Percentiles rank a stretch among this genome's conserved stretches.
These are phyloP conservation scores for Fragaria nilgerrensis DNA, from an alignment of 306 rosid species.

Conservation along the genomic window DNA sequence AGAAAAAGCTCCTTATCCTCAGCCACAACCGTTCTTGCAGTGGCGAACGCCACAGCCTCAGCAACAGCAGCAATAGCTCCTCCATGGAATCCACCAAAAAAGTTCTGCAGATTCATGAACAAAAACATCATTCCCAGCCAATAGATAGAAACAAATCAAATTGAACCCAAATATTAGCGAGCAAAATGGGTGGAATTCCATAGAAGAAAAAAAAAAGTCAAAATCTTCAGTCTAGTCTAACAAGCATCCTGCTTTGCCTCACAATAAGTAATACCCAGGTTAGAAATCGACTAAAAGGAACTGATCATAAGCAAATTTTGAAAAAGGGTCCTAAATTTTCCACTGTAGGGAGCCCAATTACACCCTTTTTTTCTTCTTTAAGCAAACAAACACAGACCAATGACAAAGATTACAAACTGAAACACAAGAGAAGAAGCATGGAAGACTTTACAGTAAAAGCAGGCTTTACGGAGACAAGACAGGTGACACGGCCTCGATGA, in stretches of 20 bases:
- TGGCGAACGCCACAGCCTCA: slow-evolving; percentile 40
- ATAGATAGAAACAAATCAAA: not conserved
- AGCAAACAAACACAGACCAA: slow-evolving; percentile 9
- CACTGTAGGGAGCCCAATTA: not conserved
- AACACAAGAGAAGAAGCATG: not conserved
- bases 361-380: not conserved
- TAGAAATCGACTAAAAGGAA: not conserved
- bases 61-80: slow-evolving; percentile 49
- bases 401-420: not conserved
- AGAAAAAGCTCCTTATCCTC: slow-evolving; percentile 42
- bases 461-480: slow-evolving; percentile 38
- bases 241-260: no score
- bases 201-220: no score
- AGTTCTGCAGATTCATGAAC: slow-evolving; percentile 36
- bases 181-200: no score
- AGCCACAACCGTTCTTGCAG: slow-evolving; percentile 43
- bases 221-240: no score
- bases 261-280: no score
- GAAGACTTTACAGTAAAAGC: slow-evolving; percentile 26
- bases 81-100: slow-evolving; percentile 34
- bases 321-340: not conserved
- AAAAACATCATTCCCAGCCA: not conserved
- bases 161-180: not conserved
- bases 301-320: not conserved
- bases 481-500: slow-evolving; percentile 39